Base-by-base conservation (phyloP, 1,139 yeast genomes). In the Casaregolazyma suthepensis region DNA sequence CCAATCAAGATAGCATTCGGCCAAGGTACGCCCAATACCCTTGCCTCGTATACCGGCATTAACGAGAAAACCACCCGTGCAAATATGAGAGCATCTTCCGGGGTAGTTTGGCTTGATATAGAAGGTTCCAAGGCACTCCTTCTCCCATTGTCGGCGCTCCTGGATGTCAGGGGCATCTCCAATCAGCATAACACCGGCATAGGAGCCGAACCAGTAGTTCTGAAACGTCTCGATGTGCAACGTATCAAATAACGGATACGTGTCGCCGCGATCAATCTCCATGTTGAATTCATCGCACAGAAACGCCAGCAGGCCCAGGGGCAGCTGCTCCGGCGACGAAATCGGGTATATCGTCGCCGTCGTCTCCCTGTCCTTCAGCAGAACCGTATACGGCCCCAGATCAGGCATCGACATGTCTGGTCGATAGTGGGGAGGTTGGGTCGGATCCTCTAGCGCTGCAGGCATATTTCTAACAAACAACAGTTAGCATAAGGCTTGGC, bases 21-120 rank as follows among this genome's bases (percentile, higher is more conserved):
- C 84, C 58, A 93, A 69, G 0, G 94, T 86, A 55, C 83, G 75
- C 3, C 99, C 99, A 45, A 93, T 87, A 3, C 98, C 96, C 65
- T 85, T 86, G n/a, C 94, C 93, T 61, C 99, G 73, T 59, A 87
- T 87, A 57, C 96, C 96, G 1, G 96, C 94, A 68, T 90, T 89
- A 1, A 93, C 98, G 52, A 93, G 72, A 61, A 93, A 87, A 35
- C 85, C 86, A 1, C 89, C 96, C 0, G 96, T 88, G 63, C 96
- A 90, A n/a, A 93, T 85, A 68, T 91, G 98, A 0, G 95, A 82
- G 49, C 95, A 85, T 49, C 98, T 75, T 1, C 98, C 98, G 0
- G 97, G 96, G 65, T 85, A 93, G 63, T 89, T 87, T 4, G 97
- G 95, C 61, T 87, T 87, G 56, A 91, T 77, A 65, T 79, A 82